A percentile compares a stretch with the other conserved stretches of the same genome.
These are phyloP conservation scores for Scheffersomyces titani DNA, from an alignment of 1,139 yeast species.

Conservation along the genomic window DNA sequence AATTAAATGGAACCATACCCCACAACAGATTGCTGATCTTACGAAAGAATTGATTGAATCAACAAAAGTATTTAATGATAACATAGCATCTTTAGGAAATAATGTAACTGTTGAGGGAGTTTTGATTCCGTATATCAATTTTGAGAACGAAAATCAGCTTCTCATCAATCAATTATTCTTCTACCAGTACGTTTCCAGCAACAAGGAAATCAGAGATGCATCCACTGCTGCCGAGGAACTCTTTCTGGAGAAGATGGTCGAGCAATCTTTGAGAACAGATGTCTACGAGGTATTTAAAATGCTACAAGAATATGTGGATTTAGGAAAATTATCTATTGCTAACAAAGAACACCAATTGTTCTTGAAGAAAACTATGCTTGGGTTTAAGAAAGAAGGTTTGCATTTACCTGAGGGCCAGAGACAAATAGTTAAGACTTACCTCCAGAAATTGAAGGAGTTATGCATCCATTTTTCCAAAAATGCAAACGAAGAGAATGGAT, in stretches of 20 bases:
- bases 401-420: constrained; percentile 57
- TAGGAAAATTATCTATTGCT: constrained; percentile 34
- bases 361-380: constrained; percentile 55
- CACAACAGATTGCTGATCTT: constrained; percentile 45
- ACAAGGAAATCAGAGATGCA: constrained; percentile 67
- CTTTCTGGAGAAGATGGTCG: constrained; percentile 59
- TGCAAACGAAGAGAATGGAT: constrained; percentile 73
- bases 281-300: constrained; percentile 59
- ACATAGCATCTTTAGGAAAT: constrained; percentile 44
- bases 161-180: constrained; percentile 56
- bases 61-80: constrained; percentile 51
- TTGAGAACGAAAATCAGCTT: constrained; percentile 49
- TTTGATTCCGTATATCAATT: constrained; percentile 51
- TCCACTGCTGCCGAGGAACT: constrained; percentile 63
- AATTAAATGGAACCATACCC: constrained; percentile 56
- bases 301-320: constrained; percentile 39
- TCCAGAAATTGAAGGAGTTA: constrained; percentile 59
- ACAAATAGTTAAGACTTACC: constrained; percentile 58
- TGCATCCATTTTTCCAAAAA: constrained; percentile 62
- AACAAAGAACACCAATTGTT: constrained; percentile 57
- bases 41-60: constrained; percentile 49
- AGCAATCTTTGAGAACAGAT: constrained; percentile 66
- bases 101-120: constrained; percentile 59
- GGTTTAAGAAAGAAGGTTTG: constrained; percentile 67
- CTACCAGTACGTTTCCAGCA: constrained; percentile 67